phyloP scores from a whole-genome alignment of 192 early-diverging fungal species.

The Blastocladiella britannica region DNA sequence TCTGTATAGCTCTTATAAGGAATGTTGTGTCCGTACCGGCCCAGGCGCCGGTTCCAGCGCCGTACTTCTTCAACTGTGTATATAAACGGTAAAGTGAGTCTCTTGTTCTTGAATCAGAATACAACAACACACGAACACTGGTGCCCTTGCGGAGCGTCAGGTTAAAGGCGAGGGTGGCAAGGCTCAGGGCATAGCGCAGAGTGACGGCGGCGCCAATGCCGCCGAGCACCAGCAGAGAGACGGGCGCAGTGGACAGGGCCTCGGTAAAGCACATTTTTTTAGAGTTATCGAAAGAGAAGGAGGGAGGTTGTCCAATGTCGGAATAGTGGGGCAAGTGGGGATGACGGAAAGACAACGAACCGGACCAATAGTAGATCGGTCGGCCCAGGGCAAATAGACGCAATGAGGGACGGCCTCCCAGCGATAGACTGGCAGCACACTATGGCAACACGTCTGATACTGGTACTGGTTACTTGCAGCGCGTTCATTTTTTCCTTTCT shows the following conservation, averaged over 20 bases:
- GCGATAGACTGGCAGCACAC: no score
- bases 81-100: neutral
- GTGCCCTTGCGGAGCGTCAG: neutral
- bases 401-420: no score
- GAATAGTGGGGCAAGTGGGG: no score
- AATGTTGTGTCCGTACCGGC: conserved; percentile 19
- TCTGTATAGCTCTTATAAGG: neutral
- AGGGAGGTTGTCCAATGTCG: no score
- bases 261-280: no score
- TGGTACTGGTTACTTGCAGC: no score
- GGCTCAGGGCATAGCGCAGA: neutral
- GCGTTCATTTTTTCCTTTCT: no score
- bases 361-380: no score
- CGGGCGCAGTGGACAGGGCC: neutral
- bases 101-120: neutral
- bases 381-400: no score
- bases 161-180: neutral
- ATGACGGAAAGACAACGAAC: no score
- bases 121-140: neutral
- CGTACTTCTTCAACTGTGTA: conserved; percentile 26
- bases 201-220: neutral
- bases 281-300: no score
- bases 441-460: no score
- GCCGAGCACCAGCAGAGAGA: neutral
- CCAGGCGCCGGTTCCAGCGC: conserved; percentile 37